Percentiles rank a stretch among this genome's conserved stretches.
These are phyloP conservation scores for Apiotrichum brassicae DNA, from an alignment of 1,284 basidiomycete species.

Conservation along the genomic window DNA sequence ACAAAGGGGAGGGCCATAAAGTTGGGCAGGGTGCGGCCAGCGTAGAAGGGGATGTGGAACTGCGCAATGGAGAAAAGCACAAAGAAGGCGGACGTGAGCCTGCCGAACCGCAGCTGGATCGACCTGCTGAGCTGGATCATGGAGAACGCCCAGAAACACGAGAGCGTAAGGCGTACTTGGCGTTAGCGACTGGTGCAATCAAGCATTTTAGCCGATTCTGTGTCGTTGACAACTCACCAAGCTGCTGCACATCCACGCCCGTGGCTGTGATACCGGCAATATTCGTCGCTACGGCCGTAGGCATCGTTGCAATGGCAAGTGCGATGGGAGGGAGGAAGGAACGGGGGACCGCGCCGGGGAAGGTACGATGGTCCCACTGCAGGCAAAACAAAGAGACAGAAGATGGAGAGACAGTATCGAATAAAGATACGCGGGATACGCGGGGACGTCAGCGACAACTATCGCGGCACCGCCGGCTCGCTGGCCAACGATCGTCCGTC, in stretches of 20 bases:
- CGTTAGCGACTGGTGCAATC: too few relatives aligned
- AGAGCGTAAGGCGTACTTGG: conserved; percentile 71
- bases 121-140: conserved; percentile 62
- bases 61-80: conserved; percentile 66
- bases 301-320: conserved; percentile 31
- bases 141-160: conserved; percentile 57
- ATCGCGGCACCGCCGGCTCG: too few relatives aligned
- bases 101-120: conserved; percentile 60
- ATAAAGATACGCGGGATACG: too few relatives aligned
- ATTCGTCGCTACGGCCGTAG: conserved; percentile 13
- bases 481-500: background rate
- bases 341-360: conserved; percentile 83
- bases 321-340: conserved; percentile 62
- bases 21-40: conserved; percentile 86
- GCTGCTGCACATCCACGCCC: conserved; percentile 55
- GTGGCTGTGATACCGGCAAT: conserved; percentile 12
- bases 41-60: conserved; percentile 91
- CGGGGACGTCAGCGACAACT: too few relatives aligned
- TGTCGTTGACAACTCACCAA: conserved; percentile 50
- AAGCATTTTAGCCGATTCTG: too few relatives aligned
- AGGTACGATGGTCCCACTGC: conserved; percentile 83
- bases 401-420: too few relatives aligned
- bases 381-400: too few relatives aligned
- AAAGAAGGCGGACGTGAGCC: conserved; percentile 57
- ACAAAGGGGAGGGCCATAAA: conserved; percentile 73